Percentiles rank a stretch among this genome's conserved stretches.
Conservation (phyloP, 73 alveolate species). For the Urostyla sp. region DNA sequence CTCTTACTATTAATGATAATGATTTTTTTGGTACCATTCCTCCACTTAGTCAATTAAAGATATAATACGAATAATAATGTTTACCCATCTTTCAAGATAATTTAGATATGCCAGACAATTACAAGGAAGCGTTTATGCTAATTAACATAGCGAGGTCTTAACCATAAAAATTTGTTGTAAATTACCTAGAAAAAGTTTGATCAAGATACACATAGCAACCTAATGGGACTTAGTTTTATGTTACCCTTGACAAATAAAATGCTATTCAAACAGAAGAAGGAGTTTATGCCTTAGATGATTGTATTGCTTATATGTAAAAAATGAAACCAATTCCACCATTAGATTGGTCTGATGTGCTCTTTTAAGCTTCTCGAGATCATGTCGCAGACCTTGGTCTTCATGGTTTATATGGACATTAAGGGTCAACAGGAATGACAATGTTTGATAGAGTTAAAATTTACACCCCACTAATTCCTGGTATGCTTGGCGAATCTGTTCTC, state of each 20-base stretch:
- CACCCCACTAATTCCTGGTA: slow-evolving; percentile 18
- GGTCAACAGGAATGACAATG: slow-evolving; percentile 12
- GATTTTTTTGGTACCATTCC: slow-evolving; percentile 6
- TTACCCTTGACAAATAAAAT: slow-evolving; percentile 24
- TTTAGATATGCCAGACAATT: slow-evolving; percentile 36
- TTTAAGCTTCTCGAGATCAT: slow-evolving; percentile 27
- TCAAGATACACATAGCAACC: neutral
- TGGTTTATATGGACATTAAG: slow-evolving; percentile 37
- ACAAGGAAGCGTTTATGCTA: slow-evolving; percentile 38
- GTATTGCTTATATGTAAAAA: slow-evolving; percentile 10
- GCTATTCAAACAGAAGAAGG: slow-evolving; percentile 32
- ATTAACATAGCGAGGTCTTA: slow-evolving; percentile 25
- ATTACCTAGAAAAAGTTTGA: slow-evolving; percentile 33
- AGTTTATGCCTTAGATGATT: slow-evolving; percentile 33
- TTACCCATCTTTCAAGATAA: neutral
- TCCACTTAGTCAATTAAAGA: neutral
- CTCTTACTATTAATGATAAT: neutral
- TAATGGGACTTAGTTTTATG: neutral
- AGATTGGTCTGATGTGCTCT: slow-evolving; percentile 12
- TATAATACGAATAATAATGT: neutral
- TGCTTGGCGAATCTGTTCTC: slow-evolving; percentile 22
- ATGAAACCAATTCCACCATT: slow-evolving; percentile 32
- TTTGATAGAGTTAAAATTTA: slow-evolving; percentile 33
- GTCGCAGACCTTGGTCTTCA: slow-evolving; percentile 34
- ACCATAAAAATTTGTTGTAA: slow-evolving; percentile 12